Evolutionary conservation across 108 stramenopile species (phyloP).

Genomic region (Skeletonema marinoi): DNA sequence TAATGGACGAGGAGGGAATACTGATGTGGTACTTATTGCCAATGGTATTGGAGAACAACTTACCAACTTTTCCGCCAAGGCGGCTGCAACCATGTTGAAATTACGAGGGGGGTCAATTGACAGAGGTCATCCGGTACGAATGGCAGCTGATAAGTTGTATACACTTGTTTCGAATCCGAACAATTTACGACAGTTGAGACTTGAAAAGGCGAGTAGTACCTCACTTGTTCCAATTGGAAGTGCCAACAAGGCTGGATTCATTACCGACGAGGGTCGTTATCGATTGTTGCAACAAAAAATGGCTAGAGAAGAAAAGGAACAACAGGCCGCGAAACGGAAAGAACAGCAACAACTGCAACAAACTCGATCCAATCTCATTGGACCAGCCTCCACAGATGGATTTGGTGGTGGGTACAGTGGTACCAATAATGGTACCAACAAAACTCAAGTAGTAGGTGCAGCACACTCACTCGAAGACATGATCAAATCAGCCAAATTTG

Average conservation of each 20-base stretch:
- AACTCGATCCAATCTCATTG: conserved; percentile 45
- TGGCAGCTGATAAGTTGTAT: conserved; percentile 29
- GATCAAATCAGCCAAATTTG: conserved; percentile 41
- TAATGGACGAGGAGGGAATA: conserved; percentile 4
- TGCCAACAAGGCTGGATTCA: conserved; percentile 40
- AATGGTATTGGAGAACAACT: conserved; percentile 33
- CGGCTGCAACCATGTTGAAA: conserved; percentile 41
- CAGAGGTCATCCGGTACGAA: conserved; percentile 38
- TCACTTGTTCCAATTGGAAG: conserved; percentile 49
- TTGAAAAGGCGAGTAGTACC: conserved; percentile 7
- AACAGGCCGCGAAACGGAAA: conserved; percentile 17
- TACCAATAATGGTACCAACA: background rate
- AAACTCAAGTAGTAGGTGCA: conserved; percentile 32
- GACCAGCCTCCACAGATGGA: conserved; percentile 34
- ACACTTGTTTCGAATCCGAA: conserved; percentile 5
- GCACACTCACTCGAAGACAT: conserved; percentile 51
- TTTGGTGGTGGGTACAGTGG: conserved; percentile 39
- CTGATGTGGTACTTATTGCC: conserved; percentile 7
- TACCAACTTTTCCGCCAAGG: conserved; percentile 13
- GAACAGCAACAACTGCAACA: conserved; percentile 26
- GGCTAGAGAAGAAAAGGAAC: conserved; percentile 21
- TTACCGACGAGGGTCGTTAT: conserved; percentile 41
- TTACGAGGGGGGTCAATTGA: conserved; percentile 45
- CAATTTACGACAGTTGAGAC: conserved; percentile 23
- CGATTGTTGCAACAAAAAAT: conserved; percentile 32